Evolutionary conservation across 1,139 yeast species (phyloP), one percentile per base, ranked within the genome.

Genomic region (Entelexis paramagnoliae): DNA sequence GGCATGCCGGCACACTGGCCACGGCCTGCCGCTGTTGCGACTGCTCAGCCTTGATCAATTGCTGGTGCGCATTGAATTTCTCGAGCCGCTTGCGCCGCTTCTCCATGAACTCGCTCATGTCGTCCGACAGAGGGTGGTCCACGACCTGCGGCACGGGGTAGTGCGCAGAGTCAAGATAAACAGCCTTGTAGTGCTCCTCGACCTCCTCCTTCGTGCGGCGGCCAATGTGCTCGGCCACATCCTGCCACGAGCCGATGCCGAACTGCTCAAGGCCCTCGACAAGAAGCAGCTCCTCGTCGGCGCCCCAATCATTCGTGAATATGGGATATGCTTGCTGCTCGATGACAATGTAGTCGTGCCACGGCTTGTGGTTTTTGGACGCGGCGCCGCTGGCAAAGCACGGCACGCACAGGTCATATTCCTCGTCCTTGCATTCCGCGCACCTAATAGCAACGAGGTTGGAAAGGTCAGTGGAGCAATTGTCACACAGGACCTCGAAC

Each of bases 221-320:
- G 8, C 98, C 97, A 52, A 93, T 85, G 64, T 86, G 95, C 64
- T 91, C 97, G 11, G 96, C 84, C 17, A 91, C 79, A 66, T 91
- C 98, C 61, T 86, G 95, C 98, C 98, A 91, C 66, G 89, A 89
- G 5, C 98, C 99, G 53, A 89, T 71, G 0, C 99, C 98, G 52
- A 78, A 76, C 6, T 86, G 83, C 66, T 89, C 96, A 50, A 95
- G 83, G 8, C 97, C 98, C 66, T 88, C 95, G 20, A 93, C 77
- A 55, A 91, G 72, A 47, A 87, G 71, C 55, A 89, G 66, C 66
- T 91, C 99, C 66, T 91, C 99, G 67, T 91, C 98, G 0, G 98
- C 98, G 32, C 98, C 98, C 99, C 99, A 91, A 48, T 83, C 91
- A 52, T 77, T 78, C 51, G 80, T 85, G 60, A 91, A 83, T 22